These are phyloP conservation scores for Candida schatavii DNA, from an alignment of 805 yeast species.

Conservation along the genomic window DNA sequence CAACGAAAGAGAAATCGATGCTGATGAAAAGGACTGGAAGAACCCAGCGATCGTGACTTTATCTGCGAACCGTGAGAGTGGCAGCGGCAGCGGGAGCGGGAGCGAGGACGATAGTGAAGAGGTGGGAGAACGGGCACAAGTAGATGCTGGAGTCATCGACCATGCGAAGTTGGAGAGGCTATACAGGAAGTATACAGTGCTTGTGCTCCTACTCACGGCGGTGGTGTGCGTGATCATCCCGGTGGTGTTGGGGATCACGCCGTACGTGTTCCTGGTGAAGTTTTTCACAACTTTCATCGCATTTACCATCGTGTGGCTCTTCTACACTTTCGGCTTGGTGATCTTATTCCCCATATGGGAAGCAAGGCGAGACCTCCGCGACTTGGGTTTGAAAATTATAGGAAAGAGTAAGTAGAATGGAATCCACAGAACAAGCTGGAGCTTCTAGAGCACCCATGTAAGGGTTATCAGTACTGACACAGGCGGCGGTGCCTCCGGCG, in stretches of 20 bases:
- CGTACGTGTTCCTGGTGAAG: slow-evolving; percentile 28
- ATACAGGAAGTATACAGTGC: slow-evolving; percentile 24
- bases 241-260: slow-evolving; percentile 29
- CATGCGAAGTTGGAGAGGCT: slow-evolving; percentile 22
- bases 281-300: slow-evolving; percentile 30
- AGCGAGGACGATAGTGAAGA: not conserved
- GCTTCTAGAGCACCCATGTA: no score
- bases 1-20: slow-evolving; percentile 3
- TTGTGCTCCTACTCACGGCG: slow-evolving; percentile 18
- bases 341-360: slow-evolving; percentile 29
- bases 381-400: not conserved
- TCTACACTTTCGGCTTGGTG: slow-evolving; percentile 27
- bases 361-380: slow-evolving; percentile 15
- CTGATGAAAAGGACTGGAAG: no score
- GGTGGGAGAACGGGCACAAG: no score
- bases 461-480: no score
- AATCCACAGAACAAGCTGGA: no score
- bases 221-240: slow-evolving; percentile 30
- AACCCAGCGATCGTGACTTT: no score
- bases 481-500: no score
- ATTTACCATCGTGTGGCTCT: slow-evolving; percentile 33
- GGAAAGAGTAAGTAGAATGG: no score
- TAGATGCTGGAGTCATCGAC: slow-evolving; percentile 19
- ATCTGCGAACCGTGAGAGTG: no score
- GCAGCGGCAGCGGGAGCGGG: not conserved